Percentiles rank a stretch among this genome's conserved stretches.
These are phyloP conservation scores for Amauroascus verrucosus DNA, from an alignment of 2,329 filamentous ascomycete species.

Conservation along the genomic window DNA sequence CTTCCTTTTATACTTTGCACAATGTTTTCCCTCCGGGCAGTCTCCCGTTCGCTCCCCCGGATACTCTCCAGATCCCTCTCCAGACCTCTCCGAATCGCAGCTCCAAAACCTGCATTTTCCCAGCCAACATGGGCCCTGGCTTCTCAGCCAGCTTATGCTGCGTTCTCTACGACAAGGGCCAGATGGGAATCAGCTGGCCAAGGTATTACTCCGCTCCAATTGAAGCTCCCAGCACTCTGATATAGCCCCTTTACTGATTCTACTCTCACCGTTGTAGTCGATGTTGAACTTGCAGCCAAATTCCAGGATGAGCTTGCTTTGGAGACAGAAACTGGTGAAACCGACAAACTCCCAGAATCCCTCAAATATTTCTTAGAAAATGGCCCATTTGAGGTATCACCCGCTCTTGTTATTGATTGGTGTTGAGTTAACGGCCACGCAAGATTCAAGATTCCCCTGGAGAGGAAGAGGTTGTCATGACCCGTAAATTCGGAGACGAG, in stretches of 20 bases:
- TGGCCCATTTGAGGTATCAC: slow-evolving; percentile 62
- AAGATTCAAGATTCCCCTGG: slow-evolving; percentile 65
- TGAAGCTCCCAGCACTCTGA: not conserved
- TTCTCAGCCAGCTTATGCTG: slow-evolving; percentile 33
- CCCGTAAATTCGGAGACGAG: slow-evolving; percentile 75
- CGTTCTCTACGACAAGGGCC: slow-evolving; percentile 38
- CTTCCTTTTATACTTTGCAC: slow-evolving; percentile 21
- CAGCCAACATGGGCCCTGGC: slow-evolving; percentile 41
- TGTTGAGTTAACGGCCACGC: not conserved
- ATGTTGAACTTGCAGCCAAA: slow-evolving; percentile 76
- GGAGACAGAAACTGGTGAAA: slow-evolving; percentile 69
- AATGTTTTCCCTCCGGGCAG: slow-evolving; percentile 60
- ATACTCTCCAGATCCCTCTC: slow-evolving; percentile 48
- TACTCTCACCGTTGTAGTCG: slow-evolving; percentile 36
- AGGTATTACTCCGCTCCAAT: slow-evolving; percentile 27
- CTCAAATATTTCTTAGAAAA: slow-evolving; percentile 84
- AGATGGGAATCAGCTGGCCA: slow-evolving; percentile 38
- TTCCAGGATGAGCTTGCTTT: slow-evolving; percentile 73
- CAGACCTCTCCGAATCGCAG: slow-evolving; percentile 38
- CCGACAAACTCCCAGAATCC: slow-evolving; percentile 60
- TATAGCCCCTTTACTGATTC: not conserved
- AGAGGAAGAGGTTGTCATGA: slow-evolving; percentile 77
- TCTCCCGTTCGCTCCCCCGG: slow-evolving; percentile 58
- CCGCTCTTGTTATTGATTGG: not conserved
- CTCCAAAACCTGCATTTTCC: slow-evolving; percentile 43